A percentile compares a stretch with the other conserved stretches of the same genome.
Conservation (phyloP, 2,329 filamentous ascomycete genomes). For the Colletotrichum higginsianum region DNA sequence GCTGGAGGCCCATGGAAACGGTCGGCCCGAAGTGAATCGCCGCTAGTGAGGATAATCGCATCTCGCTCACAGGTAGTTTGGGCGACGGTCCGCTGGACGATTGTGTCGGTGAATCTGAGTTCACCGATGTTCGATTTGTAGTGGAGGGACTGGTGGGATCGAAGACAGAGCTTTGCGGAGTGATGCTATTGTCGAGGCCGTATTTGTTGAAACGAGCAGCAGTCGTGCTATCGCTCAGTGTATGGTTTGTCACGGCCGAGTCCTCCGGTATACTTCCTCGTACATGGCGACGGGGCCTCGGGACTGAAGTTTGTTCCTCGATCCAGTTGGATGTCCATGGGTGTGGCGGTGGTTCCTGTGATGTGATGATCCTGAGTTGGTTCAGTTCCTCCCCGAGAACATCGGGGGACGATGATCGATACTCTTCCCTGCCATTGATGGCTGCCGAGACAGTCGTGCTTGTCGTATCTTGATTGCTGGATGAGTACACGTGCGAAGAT, state of each 20-base stretch:
- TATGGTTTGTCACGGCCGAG: slow-evolving; percentile 1
- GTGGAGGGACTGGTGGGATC: slow-evolving; percentile 34
- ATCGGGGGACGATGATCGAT: slow-evolving; percentile 16
- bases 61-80: slow-evolving; percentile 13
- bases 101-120: slow-evolving; percentile 23
- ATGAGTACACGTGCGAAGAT: background rate
- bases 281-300: background rate
- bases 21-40: slow-evolving; percentile 21
- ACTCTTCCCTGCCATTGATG: background rate
- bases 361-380: background rate
- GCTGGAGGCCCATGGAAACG: background rate
- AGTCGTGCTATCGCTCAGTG: background rate
- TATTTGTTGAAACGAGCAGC: background rate
- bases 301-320: slow-evolving; percentile 19
- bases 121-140: slow-evolving; percentile 35
- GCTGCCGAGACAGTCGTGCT: background rate
- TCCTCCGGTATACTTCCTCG: slow-evolving; percentile 28
- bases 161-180: slow-evolving; percentile 27
- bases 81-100: slow-evolving; percentile 9
- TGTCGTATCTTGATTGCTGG: background rate
- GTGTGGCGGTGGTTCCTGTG: background rate
- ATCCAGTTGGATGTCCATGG: slow-evolving; percentile 28
- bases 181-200: slow-evolving; percentile 9
- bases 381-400: slow-evolving; percentile 27
- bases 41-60: slow-evolving; percentile 10